Conservation (phyloP, 2,329 filamentous ascomycete genomes). For the Cercospora brassicicola region DNA sequence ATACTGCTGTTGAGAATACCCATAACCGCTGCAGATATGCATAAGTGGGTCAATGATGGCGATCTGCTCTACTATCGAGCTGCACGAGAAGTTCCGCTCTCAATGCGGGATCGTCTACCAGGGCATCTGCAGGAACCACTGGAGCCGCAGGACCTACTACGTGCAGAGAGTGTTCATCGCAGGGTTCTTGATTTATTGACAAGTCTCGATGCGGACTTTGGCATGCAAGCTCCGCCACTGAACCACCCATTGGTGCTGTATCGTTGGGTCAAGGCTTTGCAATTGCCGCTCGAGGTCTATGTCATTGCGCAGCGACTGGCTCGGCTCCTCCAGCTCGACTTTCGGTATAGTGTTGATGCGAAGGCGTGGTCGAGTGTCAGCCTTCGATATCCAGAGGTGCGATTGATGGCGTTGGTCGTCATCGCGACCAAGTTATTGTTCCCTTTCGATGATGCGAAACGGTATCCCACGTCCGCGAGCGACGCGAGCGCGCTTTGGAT, state of each 20-base stretch:
- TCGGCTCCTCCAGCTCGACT: constrained; percentile 54
- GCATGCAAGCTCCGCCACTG: constrained; percentile 69
- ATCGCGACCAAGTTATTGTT: constrained; percentile 77
- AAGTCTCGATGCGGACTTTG: constrained; percentile 67
- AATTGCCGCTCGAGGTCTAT: constrained; percentile 71
- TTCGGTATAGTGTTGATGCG: constrained; percentile 51
- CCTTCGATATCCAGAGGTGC: constrained; percentile 70
- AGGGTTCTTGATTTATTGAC: constrained; percentile 62
- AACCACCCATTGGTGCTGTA: constrained; percentile 69
- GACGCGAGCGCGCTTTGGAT: constrained; percentile 63
- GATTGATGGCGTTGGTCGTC: constrained; percentile 69
- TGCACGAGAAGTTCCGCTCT: constrained; percentile 57
- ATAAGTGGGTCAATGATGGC: constrained; percentile 64
- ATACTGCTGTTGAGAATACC: constrained; percentile 73
- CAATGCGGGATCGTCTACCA: constrained; percentile 67
- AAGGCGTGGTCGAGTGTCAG: constrained; percentile 43
- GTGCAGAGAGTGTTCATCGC: constrained; percentile 61
- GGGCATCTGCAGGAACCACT: constrained; percentile 60
- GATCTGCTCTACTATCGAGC: constrained; percentile 72
- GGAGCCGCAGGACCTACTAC: constrained; percentile 53
- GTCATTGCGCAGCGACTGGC: constrained; percentile 60
- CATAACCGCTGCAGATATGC: constrained; percentile 71
- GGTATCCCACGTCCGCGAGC: constrained; percentile 51
- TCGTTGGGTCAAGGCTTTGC: constrained; percentile 68
- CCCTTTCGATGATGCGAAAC: constrained; percentile 64